Conservation (phyloP, 73 alveolate genomes). For the Durusdinium trenchii region DNA sequence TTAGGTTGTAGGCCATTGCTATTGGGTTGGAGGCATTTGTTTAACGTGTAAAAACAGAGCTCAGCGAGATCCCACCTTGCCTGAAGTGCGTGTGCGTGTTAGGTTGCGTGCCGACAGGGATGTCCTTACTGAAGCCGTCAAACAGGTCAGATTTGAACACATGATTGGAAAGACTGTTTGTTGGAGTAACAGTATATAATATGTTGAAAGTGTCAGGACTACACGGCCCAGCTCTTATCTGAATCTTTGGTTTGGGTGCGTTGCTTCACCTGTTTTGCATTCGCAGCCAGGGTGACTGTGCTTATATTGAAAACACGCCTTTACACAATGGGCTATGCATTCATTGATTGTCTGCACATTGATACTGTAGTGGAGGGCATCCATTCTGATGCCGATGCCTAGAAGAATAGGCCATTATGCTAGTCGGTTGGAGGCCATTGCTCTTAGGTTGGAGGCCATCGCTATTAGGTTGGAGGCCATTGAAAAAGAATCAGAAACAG, state of each 20-base stretch:
- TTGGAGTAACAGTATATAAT: neutral
- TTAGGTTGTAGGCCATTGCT: neutral
- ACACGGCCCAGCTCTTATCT: neutral
- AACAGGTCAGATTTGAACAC: constrained; percentile 31
- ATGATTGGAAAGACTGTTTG: too few species aligned
- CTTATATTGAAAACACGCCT: too few species aligned
- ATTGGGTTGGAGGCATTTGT: neutral
- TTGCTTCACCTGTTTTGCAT: neutral
- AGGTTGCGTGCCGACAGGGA: constrained; percentile 75
- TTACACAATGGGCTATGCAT: too few species aligned
- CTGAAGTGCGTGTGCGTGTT: neutral
- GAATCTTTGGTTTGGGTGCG: neutral
- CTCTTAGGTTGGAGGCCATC: too few species aligned
- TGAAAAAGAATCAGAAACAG: too few species aligned
- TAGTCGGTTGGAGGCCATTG: too few species aligned
- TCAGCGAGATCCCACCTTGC: neutral
- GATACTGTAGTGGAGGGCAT: too few species aligned
- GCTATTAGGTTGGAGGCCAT: too few species aligned
- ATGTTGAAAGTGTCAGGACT: constrained; percentile 13
- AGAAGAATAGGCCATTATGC: too few species aligned
- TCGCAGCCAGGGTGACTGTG: too few species aligned
- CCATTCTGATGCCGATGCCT: too few species aligned
- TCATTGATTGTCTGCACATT: too few species aligned
- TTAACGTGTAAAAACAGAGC: neutral
- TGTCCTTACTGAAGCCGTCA: constrained; percentile 78